phyloP scores from a whole-genome alignment of 495 filamentous ascomycete genomes.

The Xylaria cubensis region DNA sequence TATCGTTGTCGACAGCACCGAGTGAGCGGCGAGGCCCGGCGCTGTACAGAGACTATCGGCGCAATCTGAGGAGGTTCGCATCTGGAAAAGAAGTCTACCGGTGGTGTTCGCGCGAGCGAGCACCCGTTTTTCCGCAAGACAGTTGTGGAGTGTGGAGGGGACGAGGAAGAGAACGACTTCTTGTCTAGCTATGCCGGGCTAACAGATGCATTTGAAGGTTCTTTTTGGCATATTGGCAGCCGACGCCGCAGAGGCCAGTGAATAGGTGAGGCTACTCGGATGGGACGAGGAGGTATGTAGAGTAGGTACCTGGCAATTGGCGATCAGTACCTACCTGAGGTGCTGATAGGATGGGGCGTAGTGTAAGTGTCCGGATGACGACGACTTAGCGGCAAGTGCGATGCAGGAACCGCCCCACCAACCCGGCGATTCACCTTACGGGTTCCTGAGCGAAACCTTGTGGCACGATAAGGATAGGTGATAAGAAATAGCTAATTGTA shows the following conservation, averaged over 20 bases:
- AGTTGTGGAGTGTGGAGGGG: neutral
- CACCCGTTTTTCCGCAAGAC: neutral
- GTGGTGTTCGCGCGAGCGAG: neutral
- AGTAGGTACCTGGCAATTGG: neutral
- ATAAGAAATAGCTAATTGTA: neutral
- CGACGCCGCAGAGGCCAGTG: slow-evolving; percentile 11
- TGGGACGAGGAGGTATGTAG: neutral
- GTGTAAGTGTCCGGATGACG: slow-evolving; percentile 14
- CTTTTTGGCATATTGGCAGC: slow-evolving; percentile 25
- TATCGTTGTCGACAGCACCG: slow-evolving; percentile 40
- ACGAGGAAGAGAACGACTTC: neutral
- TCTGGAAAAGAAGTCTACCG: slow-evolving; percentile 18
- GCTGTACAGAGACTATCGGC: slow-evolving; percentile 44
- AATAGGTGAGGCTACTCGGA: slow-evolving; percentile 4
- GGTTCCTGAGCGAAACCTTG: neutral
- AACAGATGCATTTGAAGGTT: slow-evolving; percentile 18
- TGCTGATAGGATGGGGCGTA: neutral
- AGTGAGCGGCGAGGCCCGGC: slow-evolving; percentile 35
- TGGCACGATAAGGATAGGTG: neutral
- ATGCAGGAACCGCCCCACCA: slow-evolving; percentile 22
- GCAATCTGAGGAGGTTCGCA: slow-evolving; percentile 41
- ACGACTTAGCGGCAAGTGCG: slow-evolving; percentile 10
- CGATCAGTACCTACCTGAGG: neutral
- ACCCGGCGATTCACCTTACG: slow-evolving; percentile 6
- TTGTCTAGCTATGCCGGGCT: slow-evolving; percentile 20